Percentiles rank a stretch among this genome's conserved stretches.
Evolutionary conservation across 257 asterid genomes (phyloP).

Genomic region (Solanum okadae): DNA sequence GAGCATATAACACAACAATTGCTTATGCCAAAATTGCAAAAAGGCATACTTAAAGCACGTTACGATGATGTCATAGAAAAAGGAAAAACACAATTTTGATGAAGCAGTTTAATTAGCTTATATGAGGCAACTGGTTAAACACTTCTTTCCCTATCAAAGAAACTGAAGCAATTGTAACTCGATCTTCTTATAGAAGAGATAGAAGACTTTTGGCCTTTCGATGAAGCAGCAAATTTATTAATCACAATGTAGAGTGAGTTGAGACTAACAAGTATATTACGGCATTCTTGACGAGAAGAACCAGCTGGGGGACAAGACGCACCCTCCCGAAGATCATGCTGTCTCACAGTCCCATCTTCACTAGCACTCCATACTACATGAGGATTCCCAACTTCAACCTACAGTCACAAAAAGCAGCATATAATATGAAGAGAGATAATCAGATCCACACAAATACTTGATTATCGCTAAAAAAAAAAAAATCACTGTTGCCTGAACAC

Average conservation of each 20-base stretch:
- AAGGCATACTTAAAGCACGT: not conserved
- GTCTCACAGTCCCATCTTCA: slow-evolving; percentile 99
- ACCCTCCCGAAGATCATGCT: slow-evolving; percentile 96
- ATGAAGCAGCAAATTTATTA: not conserved
- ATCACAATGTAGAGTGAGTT: not conserved
- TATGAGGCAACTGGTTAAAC: not conserved
- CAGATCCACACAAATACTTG: not conserved
- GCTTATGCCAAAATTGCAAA: not conserved
- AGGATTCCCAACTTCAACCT: slow-evolving; percentile 98
- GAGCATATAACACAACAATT: not conserved
- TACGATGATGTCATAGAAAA: not conserved
- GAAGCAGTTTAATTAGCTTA: not conserved
- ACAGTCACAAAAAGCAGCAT: slow-evolving; percentile 5
- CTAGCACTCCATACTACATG: slow-evolving; percentile 99
- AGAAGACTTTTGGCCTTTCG: not conserved
- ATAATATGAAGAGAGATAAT: not conserved
- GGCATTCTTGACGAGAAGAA: slow-evolving; percentile 90
- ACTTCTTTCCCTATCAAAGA: not conserved
- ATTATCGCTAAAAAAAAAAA: not conserved
- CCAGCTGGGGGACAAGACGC: slow-evolving; percentile 94
- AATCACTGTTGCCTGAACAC: slow-evolving; percentile 6
- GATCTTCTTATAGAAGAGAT: not conserved
- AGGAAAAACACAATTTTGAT: not conserved
- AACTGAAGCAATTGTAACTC: not conserved
- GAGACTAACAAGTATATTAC: slow-evolving; percentile 82